Base-by-base conservation (phyloP, 306 rosid genomes). In the Carpinus fangiana region DNA sequence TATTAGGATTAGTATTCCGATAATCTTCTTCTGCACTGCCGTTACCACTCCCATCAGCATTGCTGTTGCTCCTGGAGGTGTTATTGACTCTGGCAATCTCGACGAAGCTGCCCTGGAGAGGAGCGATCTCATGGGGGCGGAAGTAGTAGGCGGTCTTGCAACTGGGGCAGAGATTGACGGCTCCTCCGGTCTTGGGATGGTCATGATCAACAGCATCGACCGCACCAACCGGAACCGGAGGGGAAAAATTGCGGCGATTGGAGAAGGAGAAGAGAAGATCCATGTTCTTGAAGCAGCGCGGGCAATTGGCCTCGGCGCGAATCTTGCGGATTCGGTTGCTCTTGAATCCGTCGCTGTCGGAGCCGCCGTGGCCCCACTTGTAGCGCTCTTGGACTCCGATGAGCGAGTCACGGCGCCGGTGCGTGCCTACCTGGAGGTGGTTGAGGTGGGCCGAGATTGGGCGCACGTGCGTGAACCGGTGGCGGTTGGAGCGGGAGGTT, bases 361-460 rank as follows among this genome's bases (percentile, higher is more conserved):
- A 89, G 51, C 98, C 97, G 4, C 98, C 92, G n/a, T 90, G 93
- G 87, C 87, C 98, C 98, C 98, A 94, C 76, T 94, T 94, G 82
- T 89, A 85, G 43, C 98, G 86, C 77, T 88, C 94, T 84, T 94
- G 98, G 28, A 89, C 86, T 46, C 92, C 93, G 68, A 87, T 73
- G 4, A 86, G 78, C 16, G 89, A 72, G 62, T 86, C 93, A 0
- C 93, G 84, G 7, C 89, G 89, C 57, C 97, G 87, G 70, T 79
- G 82, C 8, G 46, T 70, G 43, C 86, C 76, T 38, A 86, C 76
- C 16, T 70, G 81, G 57, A 87, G 84, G 38, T 85, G 86, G 76
- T 81, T 88, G 73, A 86, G 65, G 64, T 87, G 93, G 48, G 94
- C 87, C 31, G 94, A 85, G 74, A 87, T 85, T 55, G 92, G 78